Evolutionary conservation across 2,329 filamentous ascomycete genomes (phyloP).

Genomic region (Aspergillus tubingensis): DNA sequence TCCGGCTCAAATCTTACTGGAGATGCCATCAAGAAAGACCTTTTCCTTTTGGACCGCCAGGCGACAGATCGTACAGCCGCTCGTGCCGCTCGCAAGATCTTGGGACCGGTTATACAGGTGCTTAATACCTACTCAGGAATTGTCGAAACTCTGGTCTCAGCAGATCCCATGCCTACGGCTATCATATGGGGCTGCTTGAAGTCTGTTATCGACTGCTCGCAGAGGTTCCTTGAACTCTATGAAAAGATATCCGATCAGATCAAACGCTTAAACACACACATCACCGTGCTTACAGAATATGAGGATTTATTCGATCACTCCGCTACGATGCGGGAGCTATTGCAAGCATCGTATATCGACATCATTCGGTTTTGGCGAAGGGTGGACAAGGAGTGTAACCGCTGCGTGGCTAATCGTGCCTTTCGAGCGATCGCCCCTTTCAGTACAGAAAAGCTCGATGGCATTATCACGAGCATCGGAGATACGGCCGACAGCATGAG

Average conservation of each 20-base stretch:
- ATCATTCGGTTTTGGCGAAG: neutral
- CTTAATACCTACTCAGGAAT: neutral
- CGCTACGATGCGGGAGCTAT: neutral
- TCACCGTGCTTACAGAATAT: neutral
- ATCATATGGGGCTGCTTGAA: neutral
- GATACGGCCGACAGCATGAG: neutral
- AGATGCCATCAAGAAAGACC: neutral
- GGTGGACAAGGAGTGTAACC: neutral
- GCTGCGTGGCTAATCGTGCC: neutral
- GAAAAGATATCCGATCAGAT: neutral
- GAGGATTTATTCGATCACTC: slow-evolving; percentile 3
- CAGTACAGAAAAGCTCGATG: neutral
- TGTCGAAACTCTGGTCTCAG: neutral
- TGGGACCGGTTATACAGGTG: neutral
- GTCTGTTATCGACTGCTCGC: neutral
- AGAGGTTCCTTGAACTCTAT: neutral
- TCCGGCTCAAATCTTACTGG: neutral
- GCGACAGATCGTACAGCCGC: neutral
- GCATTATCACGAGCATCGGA: neutral
- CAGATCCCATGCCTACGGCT: neutral
- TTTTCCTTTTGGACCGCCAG: neutral
- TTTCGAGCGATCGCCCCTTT: neutral
- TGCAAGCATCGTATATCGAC: neutral
- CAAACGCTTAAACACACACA: neutral
- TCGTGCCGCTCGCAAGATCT: neutral